phyloP scores from a whole-genome alignment of 805 yeast genomes.

The Saccharomyces paradoxus region DNA sequence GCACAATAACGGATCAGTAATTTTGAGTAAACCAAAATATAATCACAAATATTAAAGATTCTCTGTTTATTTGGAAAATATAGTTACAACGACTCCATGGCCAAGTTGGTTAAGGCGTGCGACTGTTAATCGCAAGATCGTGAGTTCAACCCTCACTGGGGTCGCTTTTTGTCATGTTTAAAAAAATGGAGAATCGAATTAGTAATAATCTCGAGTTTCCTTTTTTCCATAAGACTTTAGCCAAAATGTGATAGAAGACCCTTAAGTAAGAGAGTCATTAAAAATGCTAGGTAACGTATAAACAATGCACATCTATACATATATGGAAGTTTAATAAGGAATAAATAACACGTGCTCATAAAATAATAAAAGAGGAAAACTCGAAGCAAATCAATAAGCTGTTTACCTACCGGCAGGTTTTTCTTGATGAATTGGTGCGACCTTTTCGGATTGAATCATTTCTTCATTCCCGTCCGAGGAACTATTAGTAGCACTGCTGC shows the following conservation, averaged over 20 bases:
- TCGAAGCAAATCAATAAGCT: not conserved
- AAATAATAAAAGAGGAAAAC: not conserved
- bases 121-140: slow-evolving; percentile 60
- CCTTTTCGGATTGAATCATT: not conserved
- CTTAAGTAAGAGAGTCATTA: not conserved
- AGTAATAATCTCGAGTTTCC: too few relatives aligned
- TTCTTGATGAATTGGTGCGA: not conserved
- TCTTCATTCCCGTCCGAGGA: not conserved
- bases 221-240: too few relatives aligned
- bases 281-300: not conserved
- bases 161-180: slow-evolving; percentile 37
- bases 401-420: not conserved
- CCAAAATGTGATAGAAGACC: not conserved
- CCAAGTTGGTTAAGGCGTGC: slow-evolving; percentile 59
- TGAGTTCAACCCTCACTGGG: slow-evolving; percentile 54
- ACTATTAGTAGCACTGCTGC: not conserved
- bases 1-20: too few relatives aligned
- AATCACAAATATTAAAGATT: too few relatives aligned
- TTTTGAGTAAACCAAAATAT: too few relatives aligned
- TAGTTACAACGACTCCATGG: slow-evolving; percentile 37
- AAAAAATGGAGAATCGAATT: too few relatives aligned
- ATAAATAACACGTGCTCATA: not conserved
- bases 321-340: not conserved
- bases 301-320: not conserved
- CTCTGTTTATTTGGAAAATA: too few relatives aligned